Evolutionary conservation across 208 protist species (phyloP).

Genomic region (Perkinsela sp.): DNA sequence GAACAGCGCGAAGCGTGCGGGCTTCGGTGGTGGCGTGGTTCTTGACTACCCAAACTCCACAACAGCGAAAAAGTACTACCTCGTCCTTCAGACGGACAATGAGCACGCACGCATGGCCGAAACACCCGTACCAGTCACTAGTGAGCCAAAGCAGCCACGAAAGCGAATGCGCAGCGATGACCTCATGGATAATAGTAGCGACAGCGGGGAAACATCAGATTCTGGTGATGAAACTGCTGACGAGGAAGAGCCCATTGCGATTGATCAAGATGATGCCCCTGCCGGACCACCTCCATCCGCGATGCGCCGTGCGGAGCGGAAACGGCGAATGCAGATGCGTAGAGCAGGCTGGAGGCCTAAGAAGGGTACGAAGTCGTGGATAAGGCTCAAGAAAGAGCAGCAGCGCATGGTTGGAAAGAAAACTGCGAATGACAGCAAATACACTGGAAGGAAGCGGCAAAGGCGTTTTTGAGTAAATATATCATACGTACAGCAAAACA

Average conservation of each 20-base stretch:
- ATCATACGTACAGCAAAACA: too few relatives aligned
- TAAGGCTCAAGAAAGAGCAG: conserved; percentile 75
- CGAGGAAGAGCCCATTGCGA: conserved; percentile 6
- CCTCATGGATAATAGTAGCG: conserved; percentile 8
- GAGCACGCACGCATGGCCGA: conserved; percentile 20
- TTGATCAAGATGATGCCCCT: not conserved
- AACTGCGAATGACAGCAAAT: conserved; percentile 70
- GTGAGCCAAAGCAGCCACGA: conserved; percentile 1
- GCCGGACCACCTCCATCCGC: not conserved
- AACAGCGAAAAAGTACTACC: conserved; percentile 85
- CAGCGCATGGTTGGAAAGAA: conserved; percentile 62
- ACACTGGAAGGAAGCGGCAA: conserved; percentile 71
- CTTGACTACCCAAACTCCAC: conserved; percentile 90
- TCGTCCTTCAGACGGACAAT: conserved; percentile 61
- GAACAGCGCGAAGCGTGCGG: conserved; percentile 73
- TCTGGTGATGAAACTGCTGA: conserved; percentile 9
- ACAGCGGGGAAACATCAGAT: conserved; percentile 3
- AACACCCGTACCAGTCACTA: conserved; percentile 15
- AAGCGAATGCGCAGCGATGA: not conserved
- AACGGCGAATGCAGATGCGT: conserved; percentile 13
- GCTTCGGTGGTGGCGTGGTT: conserved; percentile 88
- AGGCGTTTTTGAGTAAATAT: conserved; percentile 47
- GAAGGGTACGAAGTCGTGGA: conserved; percentile 69
- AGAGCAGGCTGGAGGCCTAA: conserved; percentile 24
- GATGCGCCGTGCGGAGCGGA: not conserved